Conservation (phyloP, 2,329 filamentous ascomycete species). For the Raffaelea albimanens region DNA sequence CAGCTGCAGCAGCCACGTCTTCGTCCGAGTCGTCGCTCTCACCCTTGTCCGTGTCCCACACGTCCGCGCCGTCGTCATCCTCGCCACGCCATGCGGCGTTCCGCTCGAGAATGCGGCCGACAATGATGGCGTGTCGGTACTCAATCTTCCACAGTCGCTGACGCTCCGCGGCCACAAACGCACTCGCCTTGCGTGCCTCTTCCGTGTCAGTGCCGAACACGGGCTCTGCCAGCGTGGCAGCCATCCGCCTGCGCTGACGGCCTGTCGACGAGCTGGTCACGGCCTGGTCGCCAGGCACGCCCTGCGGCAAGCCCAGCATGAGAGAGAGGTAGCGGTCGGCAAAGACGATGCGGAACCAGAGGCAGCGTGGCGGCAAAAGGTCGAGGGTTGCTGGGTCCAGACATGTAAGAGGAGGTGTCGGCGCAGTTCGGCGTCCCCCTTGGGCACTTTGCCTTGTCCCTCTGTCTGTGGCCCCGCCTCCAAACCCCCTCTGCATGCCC, state of each 20-base stretch:
- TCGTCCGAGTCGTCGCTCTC: too few relatives aligned
- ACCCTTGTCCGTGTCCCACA: background rate
- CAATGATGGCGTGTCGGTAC: slow-evolving; percentile 22
- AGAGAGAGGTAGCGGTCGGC: slow-evolving; percentile 38
- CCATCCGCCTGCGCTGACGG: background rate
- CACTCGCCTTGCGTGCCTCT: too few relatives aligned
- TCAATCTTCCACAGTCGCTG: slow-evolving; percentile 22
- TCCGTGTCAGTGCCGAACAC: too few relatives aligned
- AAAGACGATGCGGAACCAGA: slow-evolving; percentile 38
- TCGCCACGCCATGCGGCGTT: slow-evolving; percentile 13
- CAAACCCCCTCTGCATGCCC: slow-evolving; percentile 5
- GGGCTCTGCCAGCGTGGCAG: too few relatives aligned
- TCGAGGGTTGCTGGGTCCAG: slow-evolving; percentile 17
- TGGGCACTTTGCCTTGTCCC: too few relatives aligned
- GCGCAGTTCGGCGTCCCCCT: too few relatives aligned
- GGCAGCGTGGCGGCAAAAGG: slow-evolving; percentile 22
- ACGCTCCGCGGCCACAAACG: slow-evolving; percentile 11
- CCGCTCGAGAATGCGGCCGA: slow-evolving; percentile 29
- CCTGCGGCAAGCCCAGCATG: slow-evolving; percentile 37
- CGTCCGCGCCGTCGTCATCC: background rate
- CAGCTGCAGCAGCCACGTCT: too few relatives aligned
- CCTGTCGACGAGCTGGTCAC: too few relatives aligned
- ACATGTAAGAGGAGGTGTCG: slow-evolving; percentile 1
- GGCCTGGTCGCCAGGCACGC: slow-evolving; percentile 11
- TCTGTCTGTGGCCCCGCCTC: too few relatives aligned